Evolutionary conservation across 1,284 basidiomycete species (phyloP), one percentile per base, ranked within the genome.

Genomic region (Trametes versicolor): DNA sequence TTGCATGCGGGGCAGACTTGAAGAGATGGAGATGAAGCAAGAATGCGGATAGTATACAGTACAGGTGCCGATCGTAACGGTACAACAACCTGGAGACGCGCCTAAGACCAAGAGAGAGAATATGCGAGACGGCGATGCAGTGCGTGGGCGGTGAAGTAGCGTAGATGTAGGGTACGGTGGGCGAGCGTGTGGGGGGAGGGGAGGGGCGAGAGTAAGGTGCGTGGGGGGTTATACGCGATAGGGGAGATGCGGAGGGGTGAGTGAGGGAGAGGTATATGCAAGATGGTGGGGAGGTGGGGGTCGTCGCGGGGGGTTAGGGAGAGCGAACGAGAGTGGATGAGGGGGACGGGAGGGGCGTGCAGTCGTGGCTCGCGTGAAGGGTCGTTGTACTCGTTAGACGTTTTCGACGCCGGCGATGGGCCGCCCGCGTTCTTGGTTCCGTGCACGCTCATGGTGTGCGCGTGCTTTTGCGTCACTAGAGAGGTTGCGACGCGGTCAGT

Each of bases 391-490:
- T 63, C 52, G 19, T 61, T 58, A 67, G 45, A 68, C 65, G 48
- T 62, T 64, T 23, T 66, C 67, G 23, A 63, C 60, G 58, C 64
- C 68, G 7, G 68, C 69, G 55, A 67, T 58, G 51, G 64, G 65
- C 57, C 66, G 69, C 34, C 63, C 63, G 19, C 71, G 64, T 45
- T 73, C 70, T 15, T 47, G 54, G 54, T 65, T 64, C 7, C 29
- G 52, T 29, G 72, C 71, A 32, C 69, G 70, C 34, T 67, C 64
- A 62, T 68, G 69, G 23, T 60, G 66, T 1, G 68, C 68, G 13
- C 69, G 69, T 39, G 71, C 69, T 29, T 52, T 60, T 48, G 70
- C 69, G 55, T 71, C 54, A 27, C 72, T 73, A 58, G 2, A 34
- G 13, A 25, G 54, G 53, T 21, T 45, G 61, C 21, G 6, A 19